Conservation (phyloP, 2,329 filamentous ascomycete genomes). For the Fusarium euwallaceae region DNA sequence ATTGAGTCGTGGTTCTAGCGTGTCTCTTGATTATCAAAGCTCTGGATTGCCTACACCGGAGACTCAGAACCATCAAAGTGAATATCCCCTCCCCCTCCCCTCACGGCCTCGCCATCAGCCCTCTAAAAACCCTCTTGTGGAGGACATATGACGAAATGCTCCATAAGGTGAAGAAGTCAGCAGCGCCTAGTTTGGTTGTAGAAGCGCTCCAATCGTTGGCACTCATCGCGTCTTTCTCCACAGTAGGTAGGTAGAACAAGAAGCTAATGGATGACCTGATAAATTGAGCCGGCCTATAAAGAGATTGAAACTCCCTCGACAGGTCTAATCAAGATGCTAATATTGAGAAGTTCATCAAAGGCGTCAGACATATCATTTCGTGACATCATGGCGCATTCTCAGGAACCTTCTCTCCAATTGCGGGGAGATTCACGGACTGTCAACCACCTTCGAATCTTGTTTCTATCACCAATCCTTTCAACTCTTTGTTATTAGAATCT, state of each 20-base stretch:
- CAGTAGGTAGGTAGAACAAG: not conserved
- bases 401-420: not conserved
- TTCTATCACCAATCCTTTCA: not conserved
- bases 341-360: not conserved
- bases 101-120: not conserved
- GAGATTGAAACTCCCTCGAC: not conserved
- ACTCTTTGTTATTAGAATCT: not conserved
- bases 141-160: not conserved
- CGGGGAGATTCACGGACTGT: slow-evolving; percentile 10
- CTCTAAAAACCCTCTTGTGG: not conserved
- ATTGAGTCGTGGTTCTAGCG: too few species aligned
- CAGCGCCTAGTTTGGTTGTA: not conserved
- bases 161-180: not conserved
- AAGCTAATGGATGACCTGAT: not conserved
- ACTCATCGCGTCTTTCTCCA: not conserved
- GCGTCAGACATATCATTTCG: slow-evolving; percentile 19
- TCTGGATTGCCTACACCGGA: not conserved
- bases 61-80: too few species aligned
- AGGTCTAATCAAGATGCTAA: too few species aligned
- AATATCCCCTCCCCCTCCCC: too few species aligned
- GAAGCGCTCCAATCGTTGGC: slow-evolving; percentile 2
- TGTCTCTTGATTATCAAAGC: too few species aligned
- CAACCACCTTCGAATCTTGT: not conserved
- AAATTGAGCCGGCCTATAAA: not conserved
- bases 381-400: slow-evolving; percentile 31